Percentiles rank a stretch among this genome's conserved stretches.
Conservation (phyloP, 2,329 filamentous ascomycete species). For the Colletotrichum nymphaeae region DNA sequence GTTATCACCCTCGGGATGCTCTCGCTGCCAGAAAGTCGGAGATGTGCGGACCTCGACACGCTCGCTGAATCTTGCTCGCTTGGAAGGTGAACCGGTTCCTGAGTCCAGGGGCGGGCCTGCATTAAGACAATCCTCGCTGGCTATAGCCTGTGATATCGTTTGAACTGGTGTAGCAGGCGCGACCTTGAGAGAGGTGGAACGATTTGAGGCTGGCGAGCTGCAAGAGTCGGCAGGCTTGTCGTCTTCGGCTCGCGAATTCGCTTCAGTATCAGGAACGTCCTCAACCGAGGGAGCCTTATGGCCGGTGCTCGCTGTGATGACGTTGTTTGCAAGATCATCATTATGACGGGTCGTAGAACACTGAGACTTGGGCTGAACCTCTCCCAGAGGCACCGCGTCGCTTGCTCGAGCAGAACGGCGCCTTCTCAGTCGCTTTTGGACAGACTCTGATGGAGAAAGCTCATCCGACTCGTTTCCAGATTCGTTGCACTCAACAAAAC, state of each 20-base stretch:
- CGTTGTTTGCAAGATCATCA: not conserved
- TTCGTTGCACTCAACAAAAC: too few relatives aligned
- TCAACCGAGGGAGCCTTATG: not conserved
- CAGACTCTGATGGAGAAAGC: not conserved
- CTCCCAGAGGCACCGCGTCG: not conserved
- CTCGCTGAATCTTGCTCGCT: slow-evolving; percentile 28
- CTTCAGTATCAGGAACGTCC: not conserved
- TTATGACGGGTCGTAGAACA: not conserved
- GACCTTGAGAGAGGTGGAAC: not conserved
- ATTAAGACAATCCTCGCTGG: not conserved
- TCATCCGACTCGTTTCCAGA: not conserved
- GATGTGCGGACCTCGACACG: slow-evolving; percentile 31
- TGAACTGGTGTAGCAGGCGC: not conserved
- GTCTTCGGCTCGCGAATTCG: too few relatives aligned
- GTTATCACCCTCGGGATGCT: slow-evolving; percentile 20
- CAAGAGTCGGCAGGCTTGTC: not conserved
- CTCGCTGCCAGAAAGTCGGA: slow-evolving; percentile 33
- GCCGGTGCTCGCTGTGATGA: not conserved
- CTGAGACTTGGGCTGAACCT: not conserved
- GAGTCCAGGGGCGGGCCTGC: slow-evolving; percentile 1
- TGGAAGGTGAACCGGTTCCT: not conserved
- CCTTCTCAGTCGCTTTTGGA: slow-evolving; percentile 2
- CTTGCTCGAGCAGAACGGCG: slow-evolving; percentile 8
- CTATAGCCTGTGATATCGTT: not conserved
- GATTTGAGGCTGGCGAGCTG: too few relatives aligned